These are phyloP conservation scores for Colletotrichum chlorophyti DNA, from an alignment of 2,329 filamentous ascomycete species.

Conservation along the genomic window DNA sequence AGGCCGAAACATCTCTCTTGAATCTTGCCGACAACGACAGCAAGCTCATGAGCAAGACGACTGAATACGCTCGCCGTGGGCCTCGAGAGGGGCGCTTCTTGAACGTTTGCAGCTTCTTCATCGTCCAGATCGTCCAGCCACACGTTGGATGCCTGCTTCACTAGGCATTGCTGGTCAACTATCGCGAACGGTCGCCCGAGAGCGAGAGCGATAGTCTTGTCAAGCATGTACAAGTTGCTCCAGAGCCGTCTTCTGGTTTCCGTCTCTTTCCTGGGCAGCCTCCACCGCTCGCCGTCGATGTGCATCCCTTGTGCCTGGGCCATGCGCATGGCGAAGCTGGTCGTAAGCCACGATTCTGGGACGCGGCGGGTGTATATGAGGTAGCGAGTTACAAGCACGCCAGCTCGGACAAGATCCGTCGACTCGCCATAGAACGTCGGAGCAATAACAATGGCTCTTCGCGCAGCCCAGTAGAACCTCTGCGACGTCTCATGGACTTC, in stretches of 20 bases:
- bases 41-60: conserved; percentile 39
- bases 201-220: conserved; percentile 47
- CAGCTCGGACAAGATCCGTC: conserved; percentile 46
- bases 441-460: conserved; percentile 47
- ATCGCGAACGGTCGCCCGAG: conserved; percentile 48
- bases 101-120: conserved; percentile 34
- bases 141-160: conserved; percentile 44
- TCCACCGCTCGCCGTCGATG: conserved; percentile 47
- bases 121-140: conserved; percentile 44
- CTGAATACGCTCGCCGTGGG: conserved; percentile 43
- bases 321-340: conserved; percentile 49
- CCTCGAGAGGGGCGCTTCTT: conserved; percentile 35
- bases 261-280: conserved; percentile 41
- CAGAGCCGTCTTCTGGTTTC: conserved; percentile 46
- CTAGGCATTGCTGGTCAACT: conserved; percentile 44
- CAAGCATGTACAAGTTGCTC: conserved; percentile 46
- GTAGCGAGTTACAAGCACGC: conserved; percentile 46
- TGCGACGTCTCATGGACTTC: conserved; percentile 45
- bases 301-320: conserved; percentile 51
- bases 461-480: conserved; percentile 48
- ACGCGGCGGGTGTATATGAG: conserved; percentile 45
- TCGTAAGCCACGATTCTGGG: conserved; percentile 48
- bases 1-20: conserved; percentile 47
- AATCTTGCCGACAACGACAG: conserved; percentile 44
- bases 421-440: conserved; percentile 49